phyloP scores from a whole-genome alignment of 2,329 filamentous ascomycete genomes.

The Allantophomopsis cytisporea region DNA sequence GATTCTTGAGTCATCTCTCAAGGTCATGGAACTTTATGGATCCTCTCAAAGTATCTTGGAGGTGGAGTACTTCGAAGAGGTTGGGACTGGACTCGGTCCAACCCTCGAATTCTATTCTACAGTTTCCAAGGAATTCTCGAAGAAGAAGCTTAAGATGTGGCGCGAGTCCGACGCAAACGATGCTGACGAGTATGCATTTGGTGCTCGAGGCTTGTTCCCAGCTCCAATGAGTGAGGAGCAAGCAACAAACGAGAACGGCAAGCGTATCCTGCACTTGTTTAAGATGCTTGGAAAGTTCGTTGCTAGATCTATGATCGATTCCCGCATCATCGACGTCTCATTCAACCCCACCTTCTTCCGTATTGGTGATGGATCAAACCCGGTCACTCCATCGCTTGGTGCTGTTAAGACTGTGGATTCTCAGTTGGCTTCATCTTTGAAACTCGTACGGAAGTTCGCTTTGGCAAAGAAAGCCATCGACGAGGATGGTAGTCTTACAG shows the following conservation, averaged over 20 bases:
- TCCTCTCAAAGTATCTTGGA: constrained; percentile 93
- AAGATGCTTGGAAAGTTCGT: constrained; percentile 95
- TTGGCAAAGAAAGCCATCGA: constrained; percentile 73
- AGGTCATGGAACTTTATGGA: constrained; percentile 97
- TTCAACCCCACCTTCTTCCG: constrained; percentile 98
- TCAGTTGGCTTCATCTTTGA: constrained; percentile 72
- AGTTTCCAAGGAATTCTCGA: constrained; percentile 92
- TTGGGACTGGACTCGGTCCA: constrained; percentile 87
- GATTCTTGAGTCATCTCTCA: constrained; percentile 90
- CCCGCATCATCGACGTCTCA: constrained; percentile 91
- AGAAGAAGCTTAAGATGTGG: constrained; percentile 96
- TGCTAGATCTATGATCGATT: constrained; percentile 95
- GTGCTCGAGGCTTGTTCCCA: constrained; percentile 76
- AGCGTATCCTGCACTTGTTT: constrained; percentile 78
- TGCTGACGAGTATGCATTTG: constrained; percentile 70
- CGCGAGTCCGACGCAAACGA: constrained; percentile 71
- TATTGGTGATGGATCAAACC: constrained; percentile 53
- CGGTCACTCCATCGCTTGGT: constrained; percentile 71
- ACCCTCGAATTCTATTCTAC: constrained; percentile 97
- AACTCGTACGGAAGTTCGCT: constrained; percentile 77
- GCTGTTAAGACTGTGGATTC: constrained; percentile 84
- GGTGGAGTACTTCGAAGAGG: constrained; percentile 97
- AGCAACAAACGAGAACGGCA: constrained; percentile 61
- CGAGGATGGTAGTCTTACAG: constrained; percentile 49
- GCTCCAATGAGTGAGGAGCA: constrained; percentile 77